Conservation (phyloP, 768 basidiomycete genomes). For the Exidia glandulosa region DNA sequence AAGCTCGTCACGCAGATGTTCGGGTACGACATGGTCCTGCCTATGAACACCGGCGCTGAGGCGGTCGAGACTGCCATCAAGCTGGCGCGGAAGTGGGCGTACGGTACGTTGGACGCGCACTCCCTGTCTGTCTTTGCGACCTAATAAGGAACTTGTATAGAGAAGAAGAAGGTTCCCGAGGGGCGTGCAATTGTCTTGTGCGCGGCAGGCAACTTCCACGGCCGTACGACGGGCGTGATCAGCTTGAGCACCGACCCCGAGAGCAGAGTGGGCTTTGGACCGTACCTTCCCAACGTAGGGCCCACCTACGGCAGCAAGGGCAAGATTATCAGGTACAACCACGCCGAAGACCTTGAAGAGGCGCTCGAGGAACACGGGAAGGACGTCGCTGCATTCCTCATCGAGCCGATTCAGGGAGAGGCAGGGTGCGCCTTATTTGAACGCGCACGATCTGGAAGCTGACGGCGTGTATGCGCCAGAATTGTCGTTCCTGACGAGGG, state of each 20-base stretch:
- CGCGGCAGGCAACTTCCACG: constrained; percentile 90
- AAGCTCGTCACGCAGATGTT: constrained; percentile 74
- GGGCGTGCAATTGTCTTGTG: constrained; percentile 81
- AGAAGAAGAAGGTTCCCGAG: constrained; percentile 71
- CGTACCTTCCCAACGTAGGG: constrained; percentile 78
- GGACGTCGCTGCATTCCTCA: constrained; percentile 82
- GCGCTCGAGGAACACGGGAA: constrained; percentile 74
- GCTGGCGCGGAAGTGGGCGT: constrained; percentile 90
- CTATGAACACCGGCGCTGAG: constrained; percentile 99
- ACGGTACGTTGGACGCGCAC: background rate
- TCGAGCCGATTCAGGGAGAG: constrained; percentile 99
- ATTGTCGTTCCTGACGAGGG: constrained; percentile 87
- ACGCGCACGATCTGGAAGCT: too few species aligned
- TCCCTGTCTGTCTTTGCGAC: background rate
- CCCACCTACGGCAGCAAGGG: constrained; percentile 56
- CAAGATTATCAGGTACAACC: constrained; percentile 70
- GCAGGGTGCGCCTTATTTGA: constrained; percentile 79
- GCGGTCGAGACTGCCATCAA: constrained; percentile 97
- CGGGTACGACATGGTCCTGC: constrained; percentile 89
- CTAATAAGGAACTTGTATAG: constrained; percentile 17
- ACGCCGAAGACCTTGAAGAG: constrained; percentile 67
- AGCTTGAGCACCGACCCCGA: constrained; percentile 96
- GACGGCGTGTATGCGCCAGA: constrained; percentile 36
- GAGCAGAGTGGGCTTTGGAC: constrained; percentile 77
- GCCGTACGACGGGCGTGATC: constrained; percentile 81